Conservation (phyloP, 169 alveolate species). For the Cryptosporidium bovis region DNA sequence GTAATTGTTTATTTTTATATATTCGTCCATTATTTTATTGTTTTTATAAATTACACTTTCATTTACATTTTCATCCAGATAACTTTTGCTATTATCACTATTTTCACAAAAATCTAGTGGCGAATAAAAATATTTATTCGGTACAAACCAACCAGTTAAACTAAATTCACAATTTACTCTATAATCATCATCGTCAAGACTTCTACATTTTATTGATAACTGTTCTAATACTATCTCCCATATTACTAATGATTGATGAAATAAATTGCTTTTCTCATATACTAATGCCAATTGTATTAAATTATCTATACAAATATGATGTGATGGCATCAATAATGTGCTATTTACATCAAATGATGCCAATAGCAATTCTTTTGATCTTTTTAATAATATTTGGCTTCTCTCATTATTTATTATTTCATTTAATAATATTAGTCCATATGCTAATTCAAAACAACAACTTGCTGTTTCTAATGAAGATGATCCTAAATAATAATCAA, state of each 20-base stretch:
- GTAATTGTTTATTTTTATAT: background rate
- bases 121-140: conserved; percentile 45
- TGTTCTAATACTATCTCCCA: conserved; percentile 60
- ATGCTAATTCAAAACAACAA: conserved; percentile 65
- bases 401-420: conserved; percentile 26
- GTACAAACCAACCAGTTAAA: conserved; percentile 57
- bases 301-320: conserved; percentile 42
- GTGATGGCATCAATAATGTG: conserved; percentile 21
- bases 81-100: background rate
- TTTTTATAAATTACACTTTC: background rate
- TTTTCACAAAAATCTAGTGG: conserved; percentile 5
- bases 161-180: conserved; percentile 61
- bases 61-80: background rate
- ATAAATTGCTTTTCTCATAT: conserved; percentile 31
- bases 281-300: conserved; percentile 49
- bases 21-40: background rate
- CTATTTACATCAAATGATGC: conserved; percentile 70
- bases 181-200: conserved; percentile 50
- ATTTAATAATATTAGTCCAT: conserved; percentile 27
- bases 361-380: conserved; percentile 46
- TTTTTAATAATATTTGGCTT: conserved; percentile 31
- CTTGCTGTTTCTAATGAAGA: conserved; percentile 60
- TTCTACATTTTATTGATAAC: conserved; percentile 26
- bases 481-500: conserved; percentile 72
- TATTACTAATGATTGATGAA: conserved; percentile 17